Base-by-base conservation (phyloP, 768 basidiomycete species). In the Russula earlei region DNA sequence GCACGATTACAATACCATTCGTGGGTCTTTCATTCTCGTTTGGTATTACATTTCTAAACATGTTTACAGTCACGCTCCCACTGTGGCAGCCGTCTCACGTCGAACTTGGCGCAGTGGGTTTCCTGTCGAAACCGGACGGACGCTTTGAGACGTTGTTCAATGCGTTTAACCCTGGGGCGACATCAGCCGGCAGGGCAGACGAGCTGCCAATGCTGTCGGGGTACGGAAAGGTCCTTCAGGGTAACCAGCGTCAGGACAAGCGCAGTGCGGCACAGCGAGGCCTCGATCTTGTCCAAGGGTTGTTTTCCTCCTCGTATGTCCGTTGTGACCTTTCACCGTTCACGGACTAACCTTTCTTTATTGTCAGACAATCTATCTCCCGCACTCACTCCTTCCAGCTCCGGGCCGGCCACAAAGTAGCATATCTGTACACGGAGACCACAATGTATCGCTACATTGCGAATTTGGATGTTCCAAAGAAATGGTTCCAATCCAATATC, bases 121-220 rank as follows among this genome's bases (percentile, higher is more conserved):
- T 85, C 66, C 69, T 90, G 24, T 74, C 73, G 33, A 85, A 83
- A 62, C 78, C 83, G 0, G 68, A 69, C n/a, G 89, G 88, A 3
- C 68, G 71, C 43, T 92, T 92, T 61, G 69, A 87, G 55, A 83
- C 81, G 8, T 72, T 91, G 7, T 82, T 89, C 69, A 86, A 89
- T 66, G 78, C 84, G 1, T 76, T 81, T 65, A 70, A 77, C 49
- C 83, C 81, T 5, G 67, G 69, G 37, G 75, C 75, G 57, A 72
- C 79, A 7, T 65, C 69, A 1, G 71, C 75, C 22, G 75, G 74
- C 5, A 62, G 64, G 5, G 71, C 78, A 27, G 72, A 70, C 54
- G 69, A 64, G 27, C 67, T 89, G 51, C 80, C 84, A 2, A 80
- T 83, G 8, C 67, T 89, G 29, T 71, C 75, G 46, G 83, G 82